Percentiles rank a stretch among this genome's conserved stretches.
Conservation (phyloP, 1,284 basidiomycete genomes). For the Vanrija humicola region DNA sequence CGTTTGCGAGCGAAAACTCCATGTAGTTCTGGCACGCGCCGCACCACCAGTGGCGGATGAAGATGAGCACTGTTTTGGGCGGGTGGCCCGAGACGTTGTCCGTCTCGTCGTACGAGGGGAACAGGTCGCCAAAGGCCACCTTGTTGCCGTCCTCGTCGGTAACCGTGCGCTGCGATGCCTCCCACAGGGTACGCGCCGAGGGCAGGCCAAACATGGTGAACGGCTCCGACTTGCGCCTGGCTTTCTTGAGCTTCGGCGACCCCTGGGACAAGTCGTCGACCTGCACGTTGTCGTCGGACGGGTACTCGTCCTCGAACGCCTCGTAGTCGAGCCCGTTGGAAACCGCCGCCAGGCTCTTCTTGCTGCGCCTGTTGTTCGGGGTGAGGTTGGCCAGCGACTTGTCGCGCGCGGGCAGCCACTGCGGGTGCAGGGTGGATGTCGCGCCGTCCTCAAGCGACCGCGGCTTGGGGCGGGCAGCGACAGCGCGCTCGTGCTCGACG, state of each 20-base stretch:
- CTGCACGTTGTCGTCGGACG: too few species aligned
- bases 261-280: too few species aligned
- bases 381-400: too few species aligned
- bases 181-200: constrained; percentile 27
- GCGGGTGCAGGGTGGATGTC: too few species aligned
- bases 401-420: too few species aligned
- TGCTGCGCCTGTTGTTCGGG: too few species aligned
- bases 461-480: too few species aligned
- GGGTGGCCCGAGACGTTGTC: background rate
- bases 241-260: background rate
- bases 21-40: constrained; percentile 48
- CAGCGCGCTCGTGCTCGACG: too few species aligned
- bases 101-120: constrained; percentile 13
- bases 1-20: constrained; percentile 33
- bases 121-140: constrained; percentile 39
- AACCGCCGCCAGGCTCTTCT: too few species aligned
- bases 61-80: constrained; percentile 38
- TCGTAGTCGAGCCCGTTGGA: too few species aligned
- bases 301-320: too few species aligned
- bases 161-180: constrained; percentile 39
- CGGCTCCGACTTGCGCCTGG: constrained; percentile 8
- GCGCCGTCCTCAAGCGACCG: too few species aligned
- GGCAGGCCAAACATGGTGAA: constrained; percentile 34
- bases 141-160: constrained; percentile 36
- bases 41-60: constrained; percentile 48